Evolutionary conservation across 768 basidiomycete species (phyloP), one percentile per base, ranked within the genome.

Genomic region (Pholiota conissans): DNA sequence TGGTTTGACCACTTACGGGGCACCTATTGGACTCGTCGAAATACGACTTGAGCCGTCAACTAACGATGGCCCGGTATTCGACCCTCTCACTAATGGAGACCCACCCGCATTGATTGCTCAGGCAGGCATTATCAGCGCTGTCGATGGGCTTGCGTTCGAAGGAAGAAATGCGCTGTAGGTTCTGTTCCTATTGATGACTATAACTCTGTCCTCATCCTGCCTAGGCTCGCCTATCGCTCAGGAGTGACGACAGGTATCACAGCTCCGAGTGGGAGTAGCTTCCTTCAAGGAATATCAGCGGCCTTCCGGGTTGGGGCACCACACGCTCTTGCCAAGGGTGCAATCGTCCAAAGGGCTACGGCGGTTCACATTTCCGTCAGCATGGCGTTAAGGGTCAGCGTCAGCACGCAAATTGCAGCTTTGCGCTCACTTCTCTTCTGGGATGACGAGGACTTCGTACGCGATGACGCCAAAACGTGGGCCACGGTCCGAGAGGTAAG

Each of bases 171-270:
- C 77, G 18, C 56, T 84, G 84, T 81, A 46, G 61, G 82, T 71
- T 7, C 49, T 61, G 76, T 64, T 42, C 48, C 55, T 40, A 14
- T 50, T 55, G 37, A 51, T 34, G 11, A 22, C 18, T n/a, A 7
- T 20, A 40, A 55, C 10, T 49, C 51, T 16, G 49, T 40, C 61
- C 55, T 3, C 11, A 3, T 45, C 16, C 20, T 40, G 52, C 42
- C n/a, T 62, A 93, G 91, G 29, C 65, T 90, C 37, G 90, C 92
- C 0, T 90, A 91, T 65, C 83, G 84, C 18, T 71, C 79, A 6
- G 92, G 93, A 3, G 87, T 95, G 2, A 91, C 90, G 2, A 80
- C 78, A 1, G 89, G 81, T 1, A 76, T 94, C 13, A 77, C 81
- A 0, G 80, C 85, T 0, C 93, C 92, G 0, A 65, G 71, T 5